Evolutionary conservation across 441 rosid species (phyloP), one percentile per base, ranked within the genome.

Genomic region (Sinapis alba): DNA sequence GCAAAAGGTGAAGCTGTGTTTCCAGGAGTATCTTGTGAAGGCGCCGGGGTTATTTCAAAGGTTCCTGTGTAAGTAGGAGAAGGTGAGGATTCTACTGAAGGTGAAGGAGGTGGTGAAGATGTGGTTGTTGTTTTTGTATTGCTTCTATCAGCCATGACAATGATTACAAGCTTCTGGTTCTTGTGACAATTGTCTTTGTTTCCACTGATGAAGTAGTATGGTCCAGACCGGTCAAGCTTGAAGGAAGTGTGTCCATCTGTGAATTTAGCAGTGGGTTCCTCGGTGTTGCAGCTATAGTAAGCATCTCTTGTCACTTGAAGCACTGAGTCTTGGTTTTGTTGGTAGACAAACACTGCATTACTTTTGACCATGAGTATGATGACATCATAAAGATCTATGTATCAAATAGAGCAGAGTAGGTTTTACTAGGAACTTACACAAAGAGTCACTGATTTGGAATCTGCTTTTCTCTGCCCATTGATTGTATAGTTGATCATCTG

Each of bases 191-290:
- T 78, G 1, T 86, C 83, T 80, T 79, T 79, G 70, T 83, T 86
- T 63, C 96, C 94, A 21, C 92, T 89, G 68, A 88, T 89, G 88
- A 88, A 88, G 78, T 88, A 73, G 82, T 61, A 78, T 23, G 92
- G 78, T 1, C 96, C 95, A 0, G 91, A 89, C 0, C 47, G 75
- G 1, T 74, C 82, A 77, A 91, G 75, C 7, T 78, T 79, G 84
- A 85, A 72, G 70, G 84, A 82, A 1, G 90, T 85, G 84, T 83
- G 89, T 20, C 94, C 96, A 13, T 86, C 89, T 0, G 72, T 75
- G 78, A 57, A 86, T 12, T 76, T 81, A 2, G 78, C 71, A 0
- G 73, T 32, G 1, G 87, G 79, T 6, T 79, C 38, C 0, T 79
- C 79, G 8, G 83, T 76, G 38, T 21, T 83, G 85, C 93, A 91